Evolutionary conservation across 2,329 filamentous ascomycete genomes (phyloP).

Genomic region (Xylaria sp.): DNA sequence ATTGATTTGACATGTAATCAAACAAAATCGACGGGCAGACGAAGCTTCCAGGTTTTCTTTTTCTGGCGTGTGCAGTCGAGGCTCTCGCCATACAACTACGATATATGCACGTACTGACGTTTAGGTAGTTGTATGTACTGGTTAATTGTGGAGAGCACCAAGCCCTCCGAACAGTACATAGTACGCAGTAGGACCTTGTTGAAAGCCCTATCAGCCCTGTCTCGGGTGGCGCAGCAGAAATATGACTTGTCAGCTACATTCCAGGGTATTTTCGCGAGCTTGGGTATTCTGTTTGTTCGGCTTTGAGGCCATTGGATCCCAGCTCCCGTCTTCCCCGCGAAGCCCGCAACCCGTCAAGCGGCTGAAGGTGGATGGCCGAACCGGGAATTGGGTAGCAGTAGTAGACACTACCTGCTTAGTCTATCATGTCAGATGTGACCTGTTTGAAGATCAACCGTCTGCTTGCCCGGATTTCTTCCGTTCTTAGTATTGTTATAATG

Average conservation of each 20-base stretch:
- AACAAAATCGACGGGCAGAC: not conserved
- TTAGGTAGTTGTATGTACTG: too few species aligned
- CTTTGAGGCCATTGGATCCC: slow-evolving; percentile 12
- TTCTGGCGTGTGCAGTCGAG: not conserved
- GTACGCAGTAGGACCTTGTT: not conserved
- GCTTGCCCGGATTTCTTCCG: too few species aligned
- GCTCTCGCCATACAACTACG: not conserved
- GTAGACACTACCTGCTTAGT: too few species aligned
- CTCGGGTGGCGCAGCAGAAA: slow-evolving; percentile 20
- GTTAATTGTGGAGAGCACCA: not conserved
- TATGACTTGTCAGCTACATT: slow-evolving; percentile 23
- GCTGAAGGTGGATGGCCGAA: slow-evolving; percentile 20
- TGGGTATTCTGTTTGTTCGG: slow-evolving; percentile 21
- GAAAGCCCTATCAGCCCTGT: slow-evolving; percentile 7
- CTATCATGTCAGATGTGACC: slow-evolving; percentile 12
- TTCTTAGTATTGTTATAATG: too few species aligned
- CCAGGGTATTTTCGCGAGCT: slow-evolving; percentile 22
- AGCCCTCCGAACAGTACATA: not conserved
- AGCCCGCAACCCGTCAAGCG: slow-evolving; percentile 26
- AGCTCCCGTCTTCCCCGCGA: slow-evolving; percentile 27
- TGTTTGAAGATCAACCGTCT: slow-evolving; percentile 17
- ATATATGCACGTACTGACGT: too few species aligned
- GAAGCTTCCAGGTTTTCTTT: not conserved
- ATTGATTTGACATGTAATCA: not conserved
- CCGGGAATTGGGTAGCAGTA: not conserved